Evolutionary conservation across 352 stramenopile genomes (phyloP), one percentile per base, ranked within the genome.

Genomic region (Globisporangium heterothallicum): DNA sequence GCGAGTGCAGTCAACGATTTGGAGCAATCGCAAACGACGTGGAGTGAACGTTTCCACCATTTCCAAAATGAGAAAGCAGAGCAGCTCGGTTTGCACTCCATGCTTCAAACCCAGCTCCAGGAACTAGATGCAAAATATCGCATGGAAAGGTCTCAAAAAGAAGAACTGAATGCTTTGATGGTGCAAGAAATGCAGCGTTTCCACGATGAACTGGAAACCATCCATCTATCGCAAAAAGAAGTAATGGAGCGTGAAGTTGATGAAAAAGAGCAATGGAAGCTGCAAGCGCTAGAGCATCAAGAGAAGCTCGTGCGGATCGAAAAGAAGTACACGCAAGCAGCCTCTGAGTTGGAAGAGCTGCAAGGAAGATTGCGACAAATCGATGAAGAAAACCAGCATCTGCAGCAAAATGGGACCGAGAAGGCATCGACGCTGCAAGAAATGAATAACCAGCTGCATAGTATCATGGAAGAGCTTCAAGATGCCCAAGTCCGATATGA

Each of bases 141-240:
- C 21, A 64, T 66, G 19, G 78, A 90, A 30, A 59, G 66, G 26
- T 56, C 61, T 27, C 78, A 90, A 42, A 90, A 88, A 46, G 72
- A 86, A 44, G 72, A 88, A 45, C 64, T 90, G 7, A 90, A 90
- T 46, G 61, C 62, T 6, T 41, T 83, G 0, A 77, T 88, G 66
- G 45, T 65, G 6, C 32, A 59, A 24, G 73, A 88, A 58, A 58
- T 86, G 25, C 56, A 73, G 40, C 65, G 53, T 19, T 78, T 85
- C 18, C 52, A 68, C 29, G 30, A 63, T 14, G 63, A 88, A 24
- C 55, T 66, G 6, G 56, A 70, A 29, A 35, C 58, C 42, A 48
- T 82, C 21, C 55, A 66, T 4, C 64, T 81, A 36, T 22, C 53
- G 4, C 58, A 69, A 0, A 32, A 30, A 3, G 40, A 55, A 34